Evolutionary conservation across 495 filamentous ascomycete species (phyloP), one percentile per base, ranked within the genome.

Genomic region (Annulohypoxylon nitens): DNA sequence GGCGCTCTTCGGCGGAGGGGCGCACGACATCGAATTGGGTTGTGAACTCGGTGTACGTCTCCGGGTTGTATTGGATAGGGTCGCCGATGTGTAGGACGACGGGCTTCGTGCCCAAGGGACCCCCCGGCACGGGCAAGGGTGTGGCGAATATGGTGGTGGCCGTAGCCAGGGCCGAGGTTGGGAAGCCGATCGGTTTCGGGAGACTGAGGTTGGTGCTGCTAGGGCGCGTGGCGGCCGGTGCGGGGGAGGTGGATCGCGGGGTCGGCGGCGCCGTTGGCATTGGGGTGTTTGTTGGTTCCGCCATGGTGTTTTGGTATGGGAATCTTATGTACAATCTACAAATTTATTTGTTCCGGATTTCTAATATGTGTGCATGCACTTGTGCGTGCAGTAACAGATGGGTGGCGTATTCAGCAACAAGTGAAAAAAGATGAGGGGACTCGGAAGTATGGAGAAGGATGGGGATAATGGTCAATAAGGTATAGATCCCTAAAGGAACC

Each of bases 31-130:
- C 83, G 74, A 91, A 93, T 20, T 83, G 77, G 4, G 81, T 73
- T 16, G 80, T 77, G 79, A 93, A 89, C 43, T 84, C 83, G 37
- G 79, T 69, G 78, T 91, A 88, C 9, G 88, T 81, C 0, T 84
- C 80, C 34, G 82, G 88, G 76, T 92, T 91, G 83, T 90, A 91
- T 70, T 87, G 86, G 72, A 92, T 86, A n/a, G 87, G 83, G 65
- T 92, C 90, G 26, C 90, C 91, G 53, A 93, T 84, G 69, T 92
- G 89, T 45, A 93, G 88, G 47, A 93, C 87, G 4, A 82, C 64
- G 25, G 79, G 83, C 53, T 75, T 76, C 41, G 30, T 66, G 26
- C 70, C 69, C 11, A 58, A 10, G 11, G 72, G 64, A 34, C 43
- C 66, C 50, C 72, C 64, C 43, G 67, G 67, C 45, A 65, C 51